Base-by-base conservation (phyloP, 192 early-diverging fungal genomes). In the Gigaspora rosea region DNA sequence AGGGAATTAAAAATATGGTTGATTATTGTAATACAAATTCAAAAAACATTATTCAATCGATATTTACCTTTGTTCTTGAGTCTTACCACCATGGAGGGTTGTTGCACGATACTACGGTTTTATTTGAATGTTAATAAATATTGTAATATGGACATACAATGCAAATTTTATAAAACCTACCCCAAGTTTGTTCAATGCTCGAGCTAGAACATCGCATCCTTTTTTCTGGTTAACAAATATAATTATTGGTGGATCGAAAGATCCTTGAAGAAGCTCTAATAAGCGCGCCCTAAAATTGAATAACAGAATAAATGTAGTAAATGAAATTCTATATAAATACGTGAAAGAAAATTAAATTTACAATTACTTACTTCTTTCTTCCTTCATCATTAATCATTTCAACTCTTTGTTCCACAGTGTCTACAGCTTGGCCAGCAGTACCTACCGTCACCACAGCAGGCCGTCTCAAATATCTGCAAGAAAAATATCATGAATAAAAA, bases 211-310 rank as follows among this genome's bases (percentile, higher is more conserved):
- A 83, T 99, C 98, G 52, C 91, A 93, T 36, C 88, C 92, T 80
- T 93, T 94, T 89, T 98, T 98, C 78, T 96, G 94, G 82, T 98
- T 99, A 82, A 97, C 96, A 87, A 99, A 99, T 36, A 99, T 92
- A 54, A 99, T 99, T 49, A 97, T 93, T 6, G 96, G 96, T 67
- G 95, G 89, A 49, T 85, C 85, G 80, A 89, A 96, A 41, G 89
- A 81, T 10, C 88, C 90, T 51, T 83, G 82, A 63, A 99, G 81
- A 16, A 98, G 71, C 56, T 94, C 93, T 48, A 95, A 78, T 27
- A 99, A 81, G 46, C 96, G 86, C 70, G 85, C 86, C 85, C 88
- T 87, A 83, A 80, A 82, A 71, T 56, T 13, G 18, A 18, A 56
- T 71, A 75, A 11, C 33, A 69, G n/a, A 59, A 41, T 79, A 51